Evolutionary conservation across 257 asterid genomes (phyloP), one percentile per base, ranked within the genome.

Genomic region (Lycium ferocissimum): DNA sequence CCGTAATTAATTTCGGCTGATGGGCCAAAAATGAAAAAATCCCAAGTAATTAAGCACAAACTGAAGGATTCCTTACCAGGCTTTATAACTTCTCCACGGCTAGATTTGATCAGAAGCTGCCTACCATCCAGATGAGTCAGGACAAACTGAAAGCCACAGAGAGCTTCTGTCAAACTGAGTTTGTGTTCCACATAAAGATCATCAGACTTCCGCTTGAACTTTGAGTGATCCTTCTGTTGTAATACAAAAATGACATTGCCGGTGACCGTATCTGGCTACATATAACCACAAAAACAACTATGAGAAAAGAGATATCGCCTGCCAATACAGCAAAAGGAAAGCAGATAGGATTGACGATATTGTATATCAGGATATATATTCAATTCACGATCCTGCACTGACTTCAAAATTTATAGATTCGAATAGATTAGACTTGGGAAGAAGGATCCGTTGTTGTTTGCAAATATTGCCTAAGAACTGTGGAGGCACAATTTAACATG

Each of bases 201-300:
- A 2, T 84, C 91, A 49, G 26, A 82, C 80, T 88, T 86, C 20
- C 88, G 85, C 83, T 58, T 88, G 82, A 88, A 85, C 79, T 88
- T 88, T 15, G 89, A 79, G 65, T 86, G 87, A 65, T 86, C 87
- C 88, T 66, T 85, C 67, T 88, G 89, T 81, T 88, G 88, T 75
- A 88, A 18, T 13, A 88, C 67, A 40, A 88, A 72, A 8, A 85
- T 67, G 6, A 86, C 70, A 67, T 85, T 85, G 47, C 88, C 88
- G 1, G 87, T 84, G 7, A 88, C 66, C 51, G 88, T 87, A 72
- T 86, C 89, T 9, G 92, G 92, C 93, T 91, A 88, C 88, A 86
- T 73, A 86, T 73, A 87, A 56, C 59, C 78, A 49, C 72, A 72
- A 63, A 49, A 11, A 61, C 71, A 26, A 26, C 8, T 15, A 54